phyloP scores from a whole-genome alignment of 257 asterid genomes.

The Vinca minor region DNA sequence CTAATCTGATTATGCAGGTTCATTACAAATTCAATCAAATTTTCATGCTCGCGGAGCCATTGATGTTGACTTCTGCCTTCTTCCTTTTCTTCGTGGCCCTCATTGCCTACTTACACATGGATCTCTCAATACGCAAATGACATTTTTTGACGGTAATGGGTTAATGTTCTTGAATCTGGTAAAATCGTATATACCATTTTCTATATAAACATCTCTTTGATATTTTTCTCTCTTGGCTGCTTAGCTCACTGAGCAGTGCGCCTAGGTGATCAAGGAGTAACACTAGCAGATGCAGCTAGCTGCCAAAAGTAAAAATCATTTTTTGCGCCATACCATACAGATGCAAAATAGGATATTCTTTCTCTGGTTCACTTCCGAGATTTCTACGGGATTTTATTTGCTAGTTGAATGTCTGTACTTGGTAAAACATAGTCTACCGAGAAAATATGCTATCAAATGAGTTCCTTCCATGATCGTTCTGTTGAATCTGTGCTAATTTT shows the following conservation, averaged over 20 bases:
- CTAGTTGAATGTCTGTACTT: neutral
- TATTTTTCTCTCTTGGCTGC: conserved; percentile 9
- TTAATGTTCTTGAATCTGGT: neutral
- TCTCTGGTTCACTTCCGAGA: neutral
- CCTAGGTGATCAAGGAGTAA: neutral
- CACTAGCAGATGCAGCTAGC: conserved; percentile 4
- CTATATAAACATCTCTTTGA: neutral
- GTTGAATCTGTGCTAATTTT: neutral
- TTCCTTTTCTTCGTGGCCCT: conserved; percentile 62
- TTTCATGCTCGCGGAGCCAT: conserved; percentile 95
- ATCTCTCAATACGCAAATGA: conserved; percentile 60
- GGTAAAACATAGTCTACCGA: neutral
- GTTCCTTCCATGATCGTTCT: neutral
- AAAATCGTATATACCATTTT: neutral
- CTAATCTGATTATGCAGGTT: conserved; percentile 51
- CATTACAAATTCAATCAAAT: conserved; percentile 73
- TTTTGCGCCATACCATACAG: conserved; percentile 1
- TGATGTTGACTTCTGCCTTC: conserved; percentile 75
- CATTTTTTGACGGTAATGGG: conserved; percentile 5
- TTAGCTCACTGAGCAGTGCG: neutral
- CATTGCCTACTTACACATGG: conserved; percentile 70
- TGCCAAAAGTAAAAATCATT: conserved; percentile 7
- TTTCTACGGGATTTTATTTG: neutral
- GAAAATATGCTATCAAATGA: neutral
- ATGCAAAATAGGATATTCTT: no score